These are phyloP conservation scores for Thalia dealbata DNA, from an alignment of 176 grass and related monocot species.

Conservation along the genomic window DNA sequence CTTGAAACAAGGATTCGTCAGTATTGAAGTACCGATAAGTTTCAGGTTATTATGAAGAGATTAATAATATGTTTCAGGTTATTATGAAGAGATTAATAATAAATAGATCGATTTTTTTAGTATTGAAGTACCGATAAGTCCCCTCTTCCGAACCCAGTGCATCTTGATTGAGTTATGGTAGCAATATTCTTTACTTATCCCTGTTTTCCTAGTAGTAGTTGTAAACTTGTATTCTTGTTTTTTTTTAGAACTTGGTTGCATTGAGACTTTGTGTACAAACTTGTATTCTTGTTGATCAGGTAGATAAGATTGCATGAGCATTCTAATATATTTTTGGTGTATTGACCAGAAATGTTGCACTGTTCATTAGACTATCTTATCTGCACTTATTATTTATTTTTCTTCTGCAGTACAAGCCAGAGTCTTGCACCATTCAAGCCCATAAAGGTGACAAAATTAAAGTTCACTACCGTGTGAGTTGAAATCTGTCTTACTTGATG, in stretches of 20 bases:
- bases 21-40: too few relatives aligned
- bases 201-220: background rate
- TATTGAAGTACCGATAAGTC: too few relatives aligned
- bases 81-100: too few relatives aligned
- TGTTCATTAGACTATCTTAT: background rate
- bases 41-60: too few relatives aligned
- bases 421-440: conserved; percentile 61
- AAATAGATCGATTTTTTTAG: too few relatives aligned
- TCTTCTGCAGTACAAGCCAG: conserved; percentile 52
- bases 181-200: background rate
- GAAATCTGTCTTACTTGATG: background rate
- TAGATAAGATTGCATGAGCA: background rate
- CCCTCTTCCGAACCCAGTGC: too few relatives aligned
- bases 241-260: too few relatives aligned
- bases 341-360: background rate
- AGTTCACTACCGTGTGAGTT: conserved; percentile 84
- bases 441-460: conserved; percentile 86
- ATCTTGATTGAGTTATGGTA: too few relatives aligned
- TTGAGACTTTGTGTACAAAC: too few relatives aligned
- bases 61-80: too few relatives aligned
- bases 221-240: too few relatives aligned
- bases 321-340: background rate
- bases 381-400: conserved; percentile 9
- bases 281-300: background rate
- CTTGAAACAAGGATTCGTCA: too few relatives aligned